Evolutionary conservation across 2,329 filamentous ascomycete genomes (phyloP).

Genomic region (Cladosporium sp.): DNA sequence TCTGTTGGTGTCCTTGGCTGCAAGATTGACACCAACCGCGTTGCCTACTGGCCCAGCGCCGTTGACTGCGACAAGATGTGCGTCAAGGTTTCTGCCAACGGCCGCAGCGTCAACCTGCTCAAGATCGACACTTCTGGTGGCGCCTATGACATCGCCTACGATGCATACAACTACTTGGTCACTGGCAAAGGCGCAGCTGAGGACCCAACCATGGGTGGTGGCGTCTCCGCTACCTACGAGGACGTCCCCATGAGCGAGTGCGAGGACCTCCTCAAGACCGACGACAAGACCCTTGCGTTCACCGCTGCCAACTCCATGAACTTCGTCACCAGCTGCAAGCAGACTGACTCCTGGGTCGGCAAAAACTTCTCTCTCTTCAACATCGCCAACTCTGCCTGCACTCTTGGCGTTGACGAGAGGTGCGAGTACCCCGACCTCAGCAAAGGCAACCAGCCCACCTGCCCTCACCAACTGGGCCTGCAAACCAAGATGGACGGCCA

Average conservation of each 20-base stretch:
- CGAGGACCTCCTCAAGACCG: conserved; percentile 41
- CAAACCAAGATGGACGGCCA: conserved; percentile 19
- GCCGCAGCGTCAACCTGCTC: conserved; percentile 54
- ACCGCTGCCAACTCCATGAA: conserved; percentile 56
- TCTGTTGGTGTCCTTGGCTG: conserved; percentile 57
- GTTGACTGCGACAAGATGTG: conserved; percentile 56
- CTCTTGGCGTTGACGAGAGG: conserved; percentile 27
- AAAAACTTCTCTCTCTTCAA: conserved; percentile 49
- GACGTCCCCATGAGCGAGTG: conserved; percentile 48
- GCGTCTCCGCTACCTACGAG: conserved; percentile 50
- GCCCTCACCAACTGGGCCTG: conserved; percentile 24
- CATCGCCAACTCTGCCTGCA: conserved; percentile 44
- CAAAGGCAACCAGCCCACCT: conserved; percentile 27
- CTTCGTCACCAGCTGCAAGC: conserved; percentile 45
- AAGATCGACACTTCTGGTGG: conserved; percentile 54
- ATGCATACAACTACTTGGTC: conserved; percentile 58
- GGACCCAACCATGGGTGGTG: conserved; percentile 47
- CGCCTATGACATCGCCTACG: conserved; percentile 58
- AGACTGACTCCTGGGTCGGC: conserved; percentile 50
- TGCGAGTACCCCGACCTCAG: conserved; percentile 24
- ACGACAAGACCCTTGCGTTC: conserved; percentile 50
- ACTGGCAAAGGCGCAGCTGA: conserved; percentile 48
- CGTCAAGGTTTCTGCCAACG: conserved; percentile 49
- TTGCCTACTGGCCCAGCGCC: conserved; percentile 56
- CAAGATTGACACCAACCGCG: conserved; percentile 57